These are phyloP conservation scores for Leccinum holopus DNA, from an alignment of 1,284 basidiomycete genomes.

Conservation along the genomic window DNA sequence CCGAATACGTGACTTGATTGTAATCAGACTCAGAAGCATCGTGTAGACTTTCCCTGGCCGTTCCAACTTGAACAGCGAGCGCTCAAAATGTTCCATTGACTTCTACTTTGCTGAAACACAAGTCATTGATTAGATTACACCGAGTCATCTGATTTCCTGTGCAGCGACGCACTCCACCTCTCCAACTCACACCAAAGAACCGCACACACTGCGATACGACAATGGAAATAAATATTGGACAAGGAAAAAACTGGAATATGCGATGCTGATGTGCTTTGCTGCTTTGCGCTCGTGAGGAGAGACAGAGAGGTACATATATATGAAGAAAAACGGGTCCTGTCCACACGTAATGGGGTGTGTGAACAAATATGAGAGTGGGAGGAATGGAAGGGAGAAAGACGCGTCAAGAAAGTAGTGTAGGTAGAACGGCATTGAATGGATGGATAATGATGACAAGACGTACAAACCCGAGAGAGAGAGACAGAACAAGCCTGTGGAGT, in stretches of 20 bases:
- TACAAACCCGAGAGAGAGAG: neutral
- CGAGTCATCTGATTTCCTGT: too few species aligned
- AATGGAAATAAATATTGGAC: neutral
- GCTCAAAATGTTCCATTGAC: too few species aligned
- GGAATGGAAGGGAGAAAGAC: neutral
- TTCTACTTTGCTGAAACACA: too few species aligned
- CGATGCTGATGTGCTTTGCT: conserved; percentile 7
- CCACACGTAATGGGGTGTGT: conserved; percentile 5
- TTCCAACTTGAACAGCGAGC: too few species aligned
- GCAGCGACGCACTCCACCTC: too few species aligned
- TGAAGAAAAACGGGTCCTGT: neutral
- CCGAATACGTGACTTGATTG: too few species aligned
- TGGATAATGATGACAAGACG: neutral
- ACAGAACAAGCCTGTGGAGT: neutral
- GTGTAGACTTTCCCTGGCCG: too few species aligned
- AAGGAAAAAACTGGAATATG: conserved; percentile 2
- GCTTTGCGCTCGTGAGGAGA: neutral
- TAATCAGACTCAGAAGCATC: too few species aligned
- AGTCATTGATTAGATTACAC: too few species aligned
- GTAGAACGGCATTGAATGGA: neutral
- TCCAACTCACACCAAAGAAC: neutral
- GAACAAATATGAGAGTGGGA: neutral
- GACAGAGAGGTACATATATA: conserved; percentile 7
- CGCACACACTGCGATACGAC: neutral
- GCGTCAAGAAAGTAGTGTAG: conserved; percentile 7